Percentiles rank a stretch among this genome's conserved stretches.
Conservation (phyloP, 257 asterid species). For the Nicotiana noctiflora region DNA sequence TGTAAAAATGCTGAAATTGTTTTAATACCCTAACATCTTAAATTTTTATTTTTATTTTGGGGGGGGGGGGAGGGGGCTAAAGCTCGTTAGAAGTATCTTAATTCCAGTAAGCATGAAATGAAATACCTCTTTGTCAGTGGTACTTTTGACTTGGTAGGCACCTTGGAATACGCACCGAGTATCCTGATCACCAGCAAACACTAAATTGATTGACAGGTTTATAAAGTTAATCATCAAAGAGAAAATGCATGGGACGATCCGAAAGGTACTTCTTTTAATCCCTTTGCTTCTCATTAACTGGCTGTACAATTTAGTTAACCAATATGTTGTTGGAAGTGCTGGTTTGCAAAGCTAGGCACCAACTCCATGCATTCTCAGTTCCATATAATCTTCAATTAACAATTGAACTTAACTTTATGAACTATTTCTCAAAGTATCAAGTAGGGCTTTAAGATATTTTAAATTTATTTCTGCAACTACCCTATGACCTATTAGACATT, state of each 20-base stretch:
- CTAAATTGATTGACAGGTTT: not conserved
- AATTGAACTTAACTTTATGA: not conserved
- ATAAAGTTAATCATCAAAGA: not conserved
- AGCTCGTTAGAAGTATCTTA: not conserved
- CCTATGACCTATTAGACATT: not conserved
- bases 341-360: not conserved
- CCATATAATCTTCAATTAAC: not conserved
- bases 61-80: not conserved
- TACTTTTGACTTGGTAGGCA: conserved; percentile 55
- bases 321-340: not conserved
- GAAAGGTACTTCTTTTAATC: conserved; percentile 2
- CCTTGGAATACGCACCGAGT: conserved; percentile 68
- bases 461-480: not conserved
- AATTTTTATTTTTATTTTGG: not conserved
- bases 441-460: not conserved
- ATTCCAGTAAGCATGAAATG: conserved; percentile 3
- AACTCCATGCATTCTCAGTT: not conserved
- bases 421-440: not conserved
- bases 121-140: conserved; percentile 59
- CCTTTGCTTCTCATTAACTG: not conserved
- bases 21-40: not conserved
- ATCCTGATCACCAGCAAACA: conserved; percentile 46
- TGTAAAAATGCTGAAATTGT: not conserved
- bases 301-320: not conserved
- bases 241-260: not conserved